A percentile compares a stretch with the other conserved stretches of the same genome.
Evolutionary conservation across 345 rosid genomes (phyloP).

Genomic region (Eutrema heterophyllum): DNA sequence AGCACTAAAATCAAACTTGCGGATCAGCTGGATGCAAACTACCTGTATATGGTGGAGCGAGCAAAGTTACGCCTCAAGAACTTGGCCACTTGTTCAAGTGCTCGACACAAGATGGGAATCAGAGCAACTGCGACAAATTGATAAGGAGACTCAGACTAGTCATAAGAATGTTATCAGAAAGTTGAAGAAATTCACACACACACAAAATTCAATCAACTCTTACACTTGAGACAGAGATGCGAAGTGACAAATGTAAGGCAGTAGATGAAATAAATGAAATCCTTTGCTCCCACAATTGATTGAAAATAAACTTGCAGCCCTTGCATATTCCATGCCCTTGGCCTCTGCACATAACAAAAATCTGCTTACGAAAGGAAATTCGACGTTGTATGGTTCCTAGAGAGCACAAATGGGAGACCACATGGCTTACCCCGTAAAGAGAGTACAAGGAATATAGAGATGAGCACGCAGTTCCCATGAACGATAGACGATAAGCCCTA

Average conservation of each 20-base stretch:
- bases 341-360: constrained; percentile 49
- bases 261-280: constrained; percentile 88
- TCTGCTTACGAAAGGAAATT: constrained; percentile 11
- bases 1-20: not conserved
- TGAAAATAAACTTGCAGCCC: constrained; percentile 81
- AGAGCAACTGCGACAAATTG: constrained; percentile 65
- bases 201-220: constrained; percentile 25
- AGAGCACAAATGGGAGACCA: constrained; percentile 4
- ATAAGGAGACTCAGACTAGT: not conserved
- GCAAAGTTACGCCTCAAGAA: constrained; percentile 79
- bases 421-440: constrained; percentile 69
- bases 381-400: not conserved
- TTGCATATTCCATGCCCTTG: constrained; percentile 89
- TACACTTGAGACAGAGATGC: constrained; percentile 84
- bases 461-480: constrained; percentile 91
- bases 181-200: not conserved
- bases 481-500: constrained; percentile 84
- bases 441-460: constrained; percentile 79
- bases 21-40: constrained; percentile 11
- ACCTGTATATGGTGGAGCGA: constrained; percentile 89
- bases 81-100: constrained; percentile 76
- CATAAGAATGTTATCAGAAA: constrained; percentile 13
- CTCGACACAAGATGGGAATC: constrained; percentile 80
- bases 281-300: constrained; percentile 77
- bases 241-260: constrained; percentile 87